Evolutionary conservation across 1,139 yeast species (phyloP).

Genomic region (Kodamaea sp.): DNA sequence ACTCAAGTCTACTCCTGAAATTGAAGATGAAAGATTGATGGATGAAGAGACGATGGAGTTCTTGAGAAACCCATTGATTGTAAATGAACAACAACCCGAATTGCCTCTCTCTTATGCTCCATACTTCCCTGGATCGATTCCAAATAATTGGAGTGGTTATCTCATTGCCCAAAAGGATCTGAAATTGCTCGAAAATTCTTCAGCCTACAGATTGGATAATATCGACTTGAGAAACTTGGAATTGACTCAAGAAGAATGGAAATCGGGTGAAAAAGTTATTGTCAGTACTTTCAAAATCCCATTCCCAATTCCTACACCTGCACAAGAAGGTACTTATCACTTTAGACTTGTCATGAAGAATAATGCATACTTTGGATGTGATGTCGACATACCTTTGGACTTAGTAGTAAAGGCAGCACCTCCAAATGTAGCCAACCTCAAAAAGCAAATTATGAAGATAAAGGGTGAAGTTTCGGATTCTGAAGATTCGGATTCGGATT

Average conservation of each 20-base stretch:
- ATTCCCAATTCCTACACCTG: conserved; percentile 69
- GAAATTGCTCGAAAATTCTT: conserved; percentile 61
- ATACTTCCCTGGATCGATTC: conserved; percentile 57
- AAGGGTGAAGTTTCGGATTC: conserved; percentile 27
- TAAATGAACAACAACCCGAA: conserved; percentile 61
- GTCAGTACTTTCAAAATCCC: conserved; percentile 75
- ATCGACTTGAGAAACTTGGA: conserved; percentile 54
- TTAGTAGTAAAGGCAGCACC: conserved; percentile 60
- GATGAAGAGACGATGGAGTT: conserved; percentile 58
- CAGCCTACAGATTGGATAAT: conserved; percentile 54
- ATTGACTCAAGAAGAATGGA: conserved; percentile 47
- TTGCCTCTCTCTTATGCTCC: conserved; percentile 70
- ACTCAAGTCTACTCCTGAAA: conserved; percentile 57
- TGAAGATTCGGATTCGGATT: conserved; percentile 39
- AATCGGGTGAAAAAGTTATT: conserved; percentile 46
- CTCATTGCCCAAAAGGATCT: conserved; percentile 71
- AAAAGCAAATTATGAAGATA: conserved; percentile 12
- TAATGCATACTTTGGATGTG: conserved; percentile 67
- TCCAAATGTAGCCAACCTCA: conserved; percentile 9
- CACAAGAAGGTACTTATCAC: conserved; percentile 54
- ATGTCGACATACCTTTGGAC: conserved; percentile 61
- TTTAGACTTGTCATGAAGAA: conserved; percentile 65
- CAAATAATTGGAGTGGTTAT: conserved; percentile 64
- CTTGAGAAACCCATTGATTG: conserved; percentile 66
- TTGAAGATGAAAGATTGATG: conserved; percentile 32